Conservation (phyloP, 1,284 basidiomycete species). For the Cronartium ribicola region DNA sequence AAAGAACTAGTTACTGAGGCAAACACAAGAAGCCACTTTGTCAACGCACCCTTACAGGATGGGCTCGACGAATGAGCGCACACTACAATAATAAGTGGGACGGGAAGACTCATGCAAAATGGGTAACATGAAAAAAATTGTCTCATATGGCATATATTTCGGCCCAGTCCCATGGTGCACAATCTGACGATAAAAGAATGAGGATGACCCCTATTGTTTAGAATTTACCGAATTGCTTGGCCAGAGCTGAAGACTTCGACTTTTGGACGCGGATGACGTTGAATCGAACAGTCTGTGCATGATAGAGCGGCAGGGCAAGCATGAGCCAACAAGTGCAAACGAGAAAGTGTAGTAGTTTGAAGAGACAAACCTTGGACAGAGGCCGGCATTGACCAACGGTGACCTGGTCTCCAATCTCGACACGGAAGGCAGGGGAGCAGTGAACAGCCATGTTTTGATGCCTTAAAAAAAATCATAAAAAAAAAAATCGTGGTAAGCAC, state of each 20-base stretch:
- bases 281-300: conserved; percentile 34
- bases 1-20: too few relatives aligned
- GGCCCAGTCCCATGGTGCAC: too few relatives aligned
- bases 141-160: too few relatives aligned
- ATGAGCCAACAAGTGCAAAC: neutral
- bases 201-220: conserved; percentile 10
- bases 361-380: conserved; percentile 67
- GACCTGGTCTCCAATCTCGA: conserved; percentile 80
- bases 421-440: conserved; percentile 96
- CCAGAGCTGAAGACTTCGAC: conserved; percentile 35
- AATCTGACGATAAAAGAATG: neutral
- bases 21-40: too few relatives aligned
- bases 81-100: too few relatives aligned
- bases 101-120: too few relatives aligned
- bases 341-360: neutral
- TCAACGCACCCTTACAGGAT: too few relatives aligned
- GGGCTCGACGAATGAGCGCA: too few relatives aligned
- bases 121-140: too few relatives aligned
- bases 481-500: neutral
- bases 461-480: conserved; percentile 38
- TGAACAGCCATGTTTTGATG: conserved; percentile 99
- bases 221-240: conserved; percentile 41
- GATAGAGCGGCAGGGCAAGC: neutral
- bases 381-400: conserved; percentile 99
- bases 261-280: conserved; percentile 39